These are phyloP conservation scores for Botryotinia narcissicola DNA, from an alignment of 2,329 filamentous ascomycete genomes.

Conservation along the genomic window DNA sequence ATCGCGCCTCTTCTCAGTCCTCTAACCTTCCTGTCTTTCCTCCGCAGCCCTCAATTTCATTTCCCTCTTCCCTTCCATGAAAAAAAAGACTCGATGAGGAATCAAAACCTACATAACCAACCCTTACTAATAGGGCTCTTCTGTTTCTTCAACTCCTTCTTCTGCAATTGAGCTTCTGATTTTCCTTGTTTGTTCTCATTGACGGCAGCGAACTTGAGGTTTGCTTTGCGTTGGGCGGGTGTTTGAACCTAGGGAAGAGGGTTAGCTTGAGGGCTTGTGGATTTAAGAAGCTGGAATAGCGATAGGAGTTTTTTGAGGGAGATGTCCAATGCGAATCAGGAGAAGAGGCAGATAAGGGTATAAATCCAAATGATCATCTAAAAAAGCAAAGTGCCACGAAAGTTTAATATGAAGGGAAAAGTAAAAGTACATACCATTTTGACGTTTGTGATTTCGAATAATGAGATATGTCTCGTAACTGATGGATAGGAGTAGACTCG, in stretches of 20 bases:
- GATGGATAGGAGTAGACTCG: neutral
- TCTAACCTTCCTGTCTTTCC: neutral
- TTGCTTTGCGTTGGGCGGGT: constrained; percentile 76
- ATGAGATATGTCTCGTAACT: neutral
- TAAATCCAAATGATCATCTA: neutral
- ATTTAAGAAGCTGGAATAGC: neutral
- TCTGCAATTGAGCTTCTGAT: constrained; percentile 62
- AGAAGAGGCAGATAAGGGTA: neutral
- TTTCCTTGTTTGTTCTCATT: constrained; percentile 75
- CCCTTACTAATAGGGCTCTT: constrained; percentile 60
- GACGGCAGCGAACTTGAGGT: constrained; percentile 72
- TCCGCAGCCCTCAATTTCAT: neutral
- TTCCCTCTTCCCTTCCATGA: neutral
- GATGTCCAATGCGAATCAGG: neutral
- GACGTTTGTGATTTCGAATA: neutral
- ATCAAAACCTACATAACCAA: constrained; percentile 56
- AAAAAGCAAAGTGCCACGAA: neutral
- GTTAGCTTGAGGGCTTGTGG: neutral
- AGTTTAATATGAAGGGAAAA: too few relatives aligned
- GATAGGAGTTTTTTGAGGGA: neutral
- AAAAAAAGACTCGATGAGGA: neutral
- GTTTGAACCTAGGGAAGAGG: constrained; percentile 66
- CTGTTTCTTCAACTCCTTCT: constrained; percentile 45
- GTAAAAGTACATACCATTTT: neutral
- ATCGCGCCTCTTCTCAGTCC: neutral